Conservation (phyloP, 768 basidiomycete genomes). For the Trametes maxima region DNA sequence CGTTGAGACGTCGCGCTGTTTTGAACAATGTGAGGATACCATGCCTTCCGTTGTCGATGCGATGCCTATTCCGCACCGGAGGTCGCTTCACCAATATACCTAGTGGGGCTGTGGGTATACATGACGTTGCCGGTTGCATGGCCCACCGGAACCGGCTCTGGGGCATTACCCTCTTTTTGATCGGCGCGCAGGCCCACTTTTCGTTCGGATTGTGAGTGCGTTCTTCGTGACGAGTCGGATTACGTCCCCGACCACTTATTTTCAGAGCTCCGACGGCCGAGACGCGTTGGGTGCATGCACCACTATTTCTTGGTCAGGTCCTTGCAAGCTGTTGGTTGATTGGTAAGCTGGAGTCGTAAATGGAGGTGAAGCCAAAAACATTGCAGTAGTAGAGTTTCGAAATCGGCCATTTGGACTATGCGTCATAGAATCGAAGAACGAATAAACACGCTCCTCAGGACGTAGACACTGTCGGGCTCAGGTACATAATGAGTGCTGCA, state of each 20-base stretch:
- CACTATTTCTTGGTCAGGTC: constrained; percentile 32
- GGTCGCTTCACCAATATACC: constrained; percentile 22
- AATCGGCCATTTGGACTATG: no score
- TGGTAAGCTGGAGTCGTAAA: constrained; percentile 31
- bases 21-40: background rate
- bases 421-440: no score
- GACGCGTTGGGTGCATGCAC: constrained; percentile 35
- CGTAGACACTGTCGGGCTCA: no score
- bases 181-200: constrained; percentile 34
- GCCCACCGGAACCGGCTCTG: constrained; percentile 25
- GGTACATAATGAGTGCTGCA: no score
- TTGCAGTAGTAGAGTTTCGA: background rate
- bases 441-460: no score
- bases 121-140: constrained; percentile 28
- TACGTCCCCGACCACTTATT: background rate
- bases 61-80: no score
- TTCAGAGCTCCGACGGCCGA: constrained; percentile 33
- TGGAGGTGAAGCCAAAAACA: background rate
- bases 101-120: constrained; percentile 32
- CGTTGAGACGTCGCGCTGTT: background rate
- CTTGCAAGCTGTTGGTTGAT: constrained; percentile 32
- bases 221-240: background rate
- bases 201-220: constrained; percentile 33
- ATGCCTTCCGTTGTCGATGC: no score
- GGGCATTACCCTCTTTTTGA: constrained; percentile 27